Conservation (phyloP, 495 filamentous ascomycete genomes). For the Xylaria castorea region DNA sequence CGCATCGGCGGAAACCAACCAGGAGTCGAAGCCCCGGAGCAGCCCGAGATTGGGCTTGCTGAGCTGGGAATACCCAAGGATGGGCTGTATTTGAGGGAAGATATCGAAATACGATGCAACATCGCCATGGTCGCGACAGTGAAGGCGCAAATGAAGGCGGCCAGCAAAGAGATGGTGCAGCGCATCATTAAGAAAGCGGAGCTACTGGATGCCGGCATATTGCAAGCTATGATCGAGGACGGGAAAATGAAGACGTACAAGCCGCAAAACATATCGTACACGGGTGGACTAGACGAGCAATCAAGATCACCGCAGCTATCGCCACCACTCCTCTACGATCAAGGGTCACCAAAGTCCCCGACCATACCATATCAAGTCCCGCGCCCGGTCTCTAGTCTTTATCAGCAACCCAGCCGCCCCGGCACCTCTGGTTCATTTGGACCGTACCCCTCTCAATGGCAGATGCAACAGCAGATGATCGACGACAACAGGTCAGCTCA, state of each 20-base stretch:
- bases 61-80: conserved; percentile 59
- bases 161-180: conserved; percentile 68
- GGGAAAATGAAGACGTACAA: conserved; percentile 58
- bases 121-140: conserved; percentile 71
- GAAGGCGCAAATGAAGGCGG: conserved; percentile 70
- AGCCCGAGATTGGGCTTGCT: conserved; percentile 62
- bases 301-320: conserved; percentile 41
- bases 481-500: conserved; percentile 35
- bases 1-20: conserved; percentile 66
- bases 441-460: conserved; percentile 34
- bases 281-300: conserved; percentile 35
- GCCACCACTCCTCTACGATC: conserved; percentile 28
- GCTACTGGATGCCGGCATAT: conserved; percentile 54
- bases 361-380: conserved; percentile 51
- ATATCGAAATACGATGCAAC: conserved; percentile 77
- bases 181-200: conserved; percentile 72
- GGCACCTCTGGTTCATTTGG: conserved; percentile 36
- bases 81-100: conserved; percentile 77
- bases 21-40: conserved; percentile 63
- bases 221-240: conserved; percentile 58
- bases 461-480: conserved; percentile 30
- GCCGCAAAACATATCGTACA: conserved; percentile 48
- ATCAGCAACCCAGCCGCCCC: conserved; percentile 36
- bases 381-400: conserved; percentile 40
- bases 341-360: conserved; percentile 44